Conservation (phyloP, 768 basidiomycete species). For the Suillus americanus region DNA sequence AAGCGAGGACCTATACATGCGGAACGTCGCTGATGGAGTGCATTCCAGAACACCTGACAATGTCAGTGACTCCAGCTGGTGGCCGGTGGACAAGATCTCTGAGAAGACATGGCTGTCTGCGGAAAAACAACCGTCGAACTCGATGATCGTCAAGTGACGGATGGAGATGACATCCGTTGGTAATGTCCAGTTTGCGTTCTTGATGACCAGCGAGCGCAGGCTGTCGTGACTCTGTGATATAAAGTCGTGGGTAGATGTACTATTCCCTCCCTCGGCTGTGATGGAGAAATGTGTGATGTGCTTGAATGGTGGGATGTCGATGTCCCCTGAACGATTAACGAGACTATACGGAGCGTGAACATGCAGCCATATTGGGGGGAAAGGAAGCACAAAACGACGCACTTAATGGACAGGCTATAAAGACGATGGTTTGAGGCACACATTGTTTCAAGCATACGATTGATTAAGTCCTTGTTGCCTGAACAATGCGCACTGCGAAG, state of each 20-base stretch:
- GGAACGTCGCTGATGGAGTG: conserved; percentile 49
- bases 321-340: conserved; percentile 43
- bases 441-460: conserved; percentile 51
- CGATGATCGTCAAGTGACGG: conserved; percentile 62
- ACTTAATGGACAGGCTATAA: conserved; percentile 58
- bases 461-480: conserved; percentile 53
- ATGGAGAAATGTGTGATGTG: conserved; percentile 62
- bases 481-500: conserved; percentile 61
- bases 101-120: conserved; percentile 49
- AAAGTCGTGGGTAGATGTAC: conserved; percentile 43
- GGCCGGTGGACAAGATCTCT: conserved; percentile 59
- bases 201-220: conserved; percentile 54
- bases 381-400: conserved; percentile 14
- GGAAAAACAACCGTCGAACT: conserved; percentile 59
- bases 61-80: conserved; percentile 62
- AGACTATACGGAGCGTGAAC: conserved; percentile 13
- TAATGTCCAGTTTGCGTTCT: conserved; percentile 57
- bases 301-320: conserved; percentile 48
- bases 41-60: conserved; percentile 57
- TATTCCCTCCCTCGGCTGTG: conserved; percentile 42
- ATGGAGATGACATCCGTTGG: conserved; percentile 53
- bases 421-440: conserved; percentile 52
- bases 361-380: background rate
- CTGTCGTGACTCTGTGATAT: conserved; percentile 51
- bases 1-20: conserved; percentile 39